Conservation (phyloP, 176 grass and related monocot genomes). For the Neostapfia colusana region DNA sequence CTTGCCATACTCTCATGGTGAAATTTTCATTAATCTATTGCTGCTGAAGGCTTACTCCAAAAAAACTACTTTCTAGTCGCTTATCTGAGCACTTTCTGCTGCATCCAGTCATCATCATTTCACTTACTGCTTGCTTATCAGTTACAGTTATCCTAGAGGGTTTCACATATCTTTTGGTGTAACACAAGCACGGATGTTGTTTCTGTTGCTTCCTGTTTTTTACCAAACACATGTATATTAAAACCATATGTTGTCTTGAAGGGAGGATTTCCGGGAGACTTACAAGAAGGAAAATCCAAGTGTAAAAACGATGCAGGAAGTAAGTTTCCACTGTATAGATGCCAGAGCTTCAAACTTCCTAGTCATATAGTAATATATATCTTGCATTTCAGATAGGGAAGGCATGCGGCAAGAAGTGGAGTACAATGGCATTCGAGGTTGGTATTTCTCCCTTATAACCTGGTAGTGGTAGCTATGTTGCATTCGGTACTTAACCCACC, state of each 20-base stretch:
- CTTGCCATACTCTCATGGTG: background rate
- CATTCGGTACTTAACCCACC: background rate
- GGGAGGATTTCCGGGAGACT: slow-evolving; percentile 85
- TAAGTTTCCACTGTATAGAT: slow-evolving; percentile 45
- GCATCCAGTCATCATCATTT: background rate
- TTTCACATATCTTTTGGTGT: slow-evolving; percentile 14
- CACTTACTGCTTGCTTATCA: slow-evolving; percentile 3
- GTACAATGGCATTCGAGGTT: slow-evolving; percentile 89
- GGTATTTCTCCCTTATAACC: slow-evolving; percentile 22
- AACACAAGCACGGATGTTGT: background rate
- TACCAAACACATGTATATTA: slow-evolving; percentile 26
- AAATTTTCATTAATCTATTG: background rate
- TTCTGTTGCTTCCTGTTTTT: slow-evolving; percentile 9
- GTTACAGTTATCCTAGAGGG: background rate
- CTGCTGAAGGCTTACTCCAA: background rate
- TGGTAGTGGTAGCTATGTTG: slow-evolving; percentile 27
- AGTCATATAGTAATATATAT: slow-evolving; percentile 33
- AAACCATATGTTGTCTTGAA: slow-evolving; percentile 52
- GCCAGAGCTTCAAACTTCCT: slow-evolving; percentile 14
- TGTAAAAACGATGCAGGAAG: slow-evolving; percentile 88
- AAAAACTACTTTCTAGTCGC: slow-evolving; percentile 1
- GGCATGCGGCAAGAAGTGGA: slow-evolving; percentile 91
- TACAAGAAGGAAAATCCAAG: slow-evolving; percentile 79
- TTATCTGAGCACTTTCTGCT: slow-evolving; percentile 1
- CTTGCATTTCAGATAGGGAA: slow-evolving; percentile 74